Evolutionary conservation across 1,284 basidiomycete genomes (phyloP).

Genomic region (Leccinum insolens): DNA sequence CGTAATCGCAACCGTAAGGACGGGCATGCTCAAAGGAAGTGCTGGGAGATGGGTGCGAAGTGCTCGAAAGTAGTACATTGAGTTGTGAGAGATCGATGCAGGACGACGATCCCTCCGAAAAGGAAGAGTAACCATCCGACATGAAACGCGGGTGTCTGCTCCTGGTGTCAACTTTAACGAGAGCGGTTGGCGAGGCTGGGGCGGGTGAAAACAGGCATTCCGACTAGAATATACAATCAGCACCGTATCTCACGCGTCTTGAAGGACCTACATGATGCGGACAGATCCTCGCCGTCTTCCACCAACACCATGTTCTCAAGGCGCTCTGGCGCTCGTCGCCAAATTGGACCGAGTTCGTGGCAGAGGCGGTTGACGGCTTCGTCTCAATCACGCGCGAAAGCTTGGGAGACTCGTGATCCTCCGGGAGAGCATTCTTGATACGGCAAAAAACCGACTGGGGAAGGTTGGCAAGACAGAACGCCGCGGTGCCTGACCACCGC

Average conservation of each 20-base stretch:
- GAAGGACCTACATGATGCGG: constrained; percentile 50
- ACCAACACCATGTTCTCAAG: constrained; percentile 40
- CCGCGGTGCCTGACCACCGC: constrained; percentile 71
- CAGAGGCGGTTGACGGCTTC: constrained; percentile 65
- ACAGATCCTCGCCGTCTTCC: constrained; percentile 65
- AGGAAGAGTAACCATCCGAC: constrained; percentile 62
- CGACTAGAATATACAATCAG: constrained; percentile 38
- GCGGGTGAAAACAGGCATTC: constrained; percentile 58
- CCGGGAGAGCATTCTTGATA: constrained; percentile 26
- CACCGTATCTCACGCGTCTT: not conserved
- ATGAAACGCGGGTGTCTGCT: constrained; percentile 64
- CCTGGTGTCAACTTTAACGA: constrained; percentile 60
- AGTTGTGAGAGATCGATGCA: constrained; percentile 73
- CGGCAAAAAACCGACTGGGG: constrained; percentile 30
- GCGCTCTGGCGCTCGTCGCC: constrained; percentile 49
- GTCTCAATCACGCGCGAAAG: constrained; percentile 49
- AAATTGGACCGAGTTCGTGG: constrained; percentile 56
- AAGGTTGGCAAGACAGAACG: constrained; percentile 49
- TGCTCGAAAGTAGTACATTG: constrained; percentile 55
- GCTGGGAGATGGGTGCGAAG: constrained; percentile 39
- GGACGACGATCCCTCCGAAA: constrained; percentile 71
- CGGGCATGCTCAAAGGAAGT: constrained; percentile 41
- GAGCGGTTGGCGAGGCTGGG: constrained; percentile 56
- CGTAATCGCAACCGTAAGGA: constrained; percentile 62
- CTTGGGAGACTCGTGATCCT: constrained; percentile 38